phyloP scores from a whole-genome alignment of 371 early-diverging fungal genomes.

The Dipsacomyces acuminosporus region DNA sequence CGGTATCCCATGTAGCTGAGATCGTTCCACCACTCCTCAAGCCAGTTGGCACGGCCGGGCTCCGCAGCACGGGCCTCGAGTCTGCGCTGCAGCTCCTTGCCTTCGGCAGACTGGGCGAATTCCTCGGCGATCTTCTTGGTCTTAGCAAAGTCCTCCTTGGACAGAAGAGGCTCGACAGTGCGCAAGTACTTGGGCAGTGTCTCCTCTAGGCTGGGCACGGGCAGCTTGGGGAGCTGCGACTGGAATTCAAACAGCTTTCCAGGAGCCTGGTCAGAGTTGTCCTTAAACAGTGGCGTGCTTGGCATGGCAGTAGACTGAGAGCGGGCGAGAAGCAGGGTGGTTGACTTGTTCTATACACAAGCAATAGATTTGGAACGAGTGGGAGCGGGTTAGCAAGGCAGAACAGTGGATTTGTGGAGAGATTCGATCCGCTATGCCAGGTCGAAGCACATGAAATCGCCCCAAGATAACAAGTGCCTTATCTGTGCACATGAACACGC shows the following conservation, averaged over 20 bases:
- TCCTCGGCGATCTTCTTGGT: conserved; percentile 70
- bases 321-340: conserved; percentile 14
- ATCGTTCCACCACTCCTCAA: conserved; percentile 96
- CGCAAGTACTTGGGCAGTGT: conserved; percentile 82
- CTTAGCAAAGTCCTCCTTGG: conserved; percentile 64
- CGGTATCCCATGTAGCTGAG: conserved; percentile 91
- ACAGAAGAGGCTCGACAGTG: conserved; percentile 74
- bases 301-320: conserved; percentile 21
- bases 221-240: conserved; percentile 72
- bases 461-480: too few relatives aligned
- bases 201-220: conserved; percentile 82
- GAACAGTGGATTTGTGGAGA: too few relatives aligned
- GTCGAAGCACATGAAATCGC: too few relatives aligned
- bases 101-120: conserved; percentile 73
- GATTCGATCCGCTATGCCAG: too few relatives aligned
- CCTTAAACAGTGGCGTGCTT: conserved; percentile 14
- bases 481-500: too few relatives aligned
- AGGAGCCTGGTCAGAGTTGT: conserved; percentile 14
- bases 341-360: conserved; percentile 13
- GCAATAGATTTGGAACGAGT: too few relatives aligned
- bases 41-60: conserved; percentile 67
- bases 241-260: conserved; percentile 48
- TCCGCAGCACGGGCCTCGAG: conserved; percentile 58
- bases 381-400: too few relatives aligned
- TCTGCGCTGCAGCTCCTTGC: conserved; percentile 80